phyloP scores from a whole-genome alignment of 805 yeast species.

The Sugiyamaella chiloensis region DNA sequence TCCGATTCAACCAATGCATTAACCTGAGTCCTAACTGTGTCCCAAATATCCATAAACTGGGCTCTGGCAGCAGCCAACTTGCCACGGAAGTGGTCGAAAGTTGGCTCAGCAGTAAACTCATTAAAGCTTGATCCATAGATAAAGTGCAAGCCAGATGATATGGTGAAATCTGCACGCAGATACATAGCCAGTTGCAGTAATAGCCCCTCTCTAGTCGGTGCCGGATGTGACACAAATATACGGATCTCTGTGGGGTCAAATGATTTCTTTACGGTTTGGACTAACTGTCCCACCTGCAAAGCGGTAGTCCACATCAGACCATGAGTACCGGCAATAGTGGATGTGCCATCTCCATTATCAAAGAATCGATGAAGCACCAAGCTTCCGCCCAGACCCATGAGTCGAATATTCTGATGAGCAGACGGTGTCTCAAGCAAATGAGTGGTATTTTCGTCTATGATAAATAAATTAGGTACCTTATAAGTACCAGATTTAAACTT shows the following conservation, averaged over 20 bases:
- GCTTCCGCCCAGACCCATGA: constrained; percentile 73
- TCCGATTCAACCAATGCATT: constrained; percentile 40
- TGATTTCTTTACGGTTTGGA: constrained; percentile 45
- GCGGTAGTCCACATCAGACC: constrained; percentile 76
- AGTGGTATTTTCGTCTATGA: constrained; percentile 58
- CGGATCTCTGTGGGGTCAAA: constrained; percentile 48
- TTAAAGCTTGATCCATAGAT: constrained; percentile 67
- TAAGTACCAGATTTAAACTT: constrained; percentile 56
- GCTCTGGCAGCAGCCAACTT: constrained; percentile 60
- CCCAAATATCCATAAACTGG: constrained; percentile 64
- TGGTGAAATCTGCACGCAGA: constrained; percentile 66
- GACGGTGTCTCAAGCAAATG: constrained; percentile 41
- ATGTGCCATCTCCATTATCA: constrained; percentile 53
- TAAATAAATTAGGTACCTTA: constrained; percentile 51
- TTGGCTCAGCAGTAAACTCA: constrained; percentile 61
- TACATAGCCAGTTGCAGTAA: constrained; percentile 64
- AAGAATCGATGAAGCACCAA: constrained; percentile 63
- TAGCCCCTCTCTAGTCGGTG: constrained; percentile 67
- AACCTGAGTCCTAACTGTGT: constrained; percentile 53
- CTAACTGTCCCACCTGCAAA: constrained; percentile 65
- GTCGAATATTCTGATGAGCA: constrained; percentile 46
- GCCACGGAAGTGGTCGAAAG: constrained; percentile 57
- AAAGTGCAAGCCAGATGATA: constrained; percentile 71
- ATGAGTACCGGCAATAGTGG: constrained; percentile 52
- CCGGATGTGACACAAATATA: constrained; percentile 63